phyloP scores from a whole-genome alignment of 805 yeast genomes.

The Candida anglica region DNA sequence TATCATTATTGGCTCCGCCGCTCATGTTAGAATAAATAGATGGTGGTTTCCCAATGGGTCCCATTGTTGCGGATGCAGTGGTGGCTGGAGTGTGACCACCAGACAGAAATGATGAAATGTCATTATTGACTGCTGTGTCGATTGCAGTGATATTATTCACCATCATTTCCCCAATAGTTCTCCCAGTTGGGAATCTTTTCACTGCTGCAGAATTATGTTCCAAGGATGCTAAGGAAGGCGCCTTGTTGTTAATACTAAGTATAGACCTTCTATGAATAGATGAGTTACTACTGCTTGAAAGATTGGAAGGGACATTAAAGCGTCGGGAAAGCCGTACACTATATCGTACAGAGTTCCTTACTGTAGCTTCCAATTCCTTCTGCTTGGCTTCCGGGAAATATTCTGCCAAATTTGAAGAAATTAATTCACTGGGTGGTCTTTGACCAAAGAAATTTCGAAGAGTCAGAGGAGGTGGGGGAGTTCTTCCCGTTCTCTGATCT shows the following conservation, averaged over 20 bases:
- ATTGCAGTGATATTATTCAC: slow-evolving; percentile 54
- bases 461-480: slow-evolving; percentile 10
- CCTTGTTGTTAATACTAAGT: slow-evolving; percentile 4
- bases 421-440: slow-evolving; percentile 90
- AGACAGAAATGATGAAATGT: slow-evolving; percentile 1
- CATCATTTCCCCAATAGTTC: slow-evolving; percentile 64
- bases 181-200: slow-evolving; percentile 11
- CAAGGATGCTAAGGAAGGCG: slow-evolving; percentile 2
- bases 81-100: background rate
- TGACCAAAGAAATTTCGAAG: slow-evolving; percentile 68
- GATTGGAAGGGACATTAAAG: slow-evolving; percentile 18
- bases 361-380: slow-evolving; percentile 69
- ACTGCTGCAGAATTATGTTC: too few relatives aligned
- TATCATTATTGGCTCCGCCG: slow-evolving; percentile 11
- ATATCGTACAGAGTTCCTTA: slow-evolving; percentile 78
- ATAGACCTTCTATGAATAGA: slow-evolving; percentile 9
- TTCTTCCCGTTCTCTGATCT: slow-evolving; percentile 9
- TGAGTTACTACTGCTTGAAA: slow-evolving; percentile 4
- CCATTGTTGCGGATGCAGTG: slow-evolving; percentile 1
- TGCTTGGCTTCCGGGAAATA: slow-evolving; percentile 85
- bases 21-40: slow-evolving; percentile 14
- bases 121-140: slow-evolving; percentile 36
- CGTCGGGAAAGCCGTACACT: slow-evolving; percentile 58
- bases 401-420: slow-evolving; percentile 83
- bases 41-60: slow-evolving; percentile 19